phyloP scores from a whole-genome alignment of 2,329 filamentous ascomycete species.

The Neurospora sp. region DNA sequence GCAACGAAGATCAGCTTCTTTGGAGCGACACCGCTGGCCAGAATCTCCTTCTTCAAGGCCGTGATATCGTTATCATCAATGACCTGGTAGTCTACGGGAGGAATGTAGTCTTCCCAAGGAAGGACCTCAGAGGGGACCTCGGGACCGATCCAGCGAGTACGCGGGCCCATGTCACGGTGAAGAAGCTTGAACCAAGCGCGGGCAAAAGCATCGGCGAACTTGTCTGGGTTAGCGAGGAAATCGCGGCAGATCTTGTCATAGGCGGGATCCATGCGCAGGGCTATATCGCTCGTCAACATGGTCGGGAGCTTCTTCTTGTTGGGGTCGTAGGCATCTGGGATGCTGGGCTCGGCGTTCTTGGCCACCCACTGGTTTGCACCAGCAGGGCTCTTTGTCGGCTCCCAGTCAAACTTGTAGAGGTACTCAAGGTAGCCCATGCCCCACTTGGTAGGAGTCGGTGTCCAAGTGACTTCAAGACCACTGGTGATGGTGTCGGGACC shows the following conservation, averaged over 20 bases:
- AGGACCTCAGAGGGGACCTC: conserved; percentile 60
- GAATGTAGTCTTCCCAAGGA: conserved; percentile 68
- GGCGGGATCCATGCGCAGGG: conserved; percentile 58
- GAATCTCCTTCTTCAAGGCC: conserved; percentile 58
- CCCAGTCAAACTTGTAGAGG: conserved; percentile 71
- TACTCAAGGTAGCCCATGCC: conserved; percentile 66
- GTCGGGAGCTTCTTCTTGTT: conserved; percentile 63
- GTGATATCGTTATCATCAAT: conserved; percentile 54
- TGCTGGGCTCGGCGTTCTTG: conserved; percentile 54
- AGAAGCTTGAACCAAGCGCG: conserved; percentile 77
- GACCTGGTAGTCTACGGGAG: conserved; percentile 43
- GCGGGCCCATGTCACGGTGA: conserved; percentile 69
- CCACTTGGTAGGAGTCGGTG: conserved; percentile 65
- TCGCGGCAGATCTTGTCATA: conserved; percentile 69
- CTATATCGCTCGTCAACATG: conserved; percentile 68
- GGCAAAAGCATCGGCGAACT: conserved; percentile 59
- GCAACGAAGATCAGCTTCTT: conserved; percentile 55
- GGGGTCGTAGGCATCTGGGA: conserved; percentile 61
- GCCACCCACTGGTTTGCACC: conserved; percentile 71
- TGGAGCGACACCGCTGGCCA: conserved; percentile 49
- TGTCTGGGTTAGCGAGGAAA: conserved; percentile 57
- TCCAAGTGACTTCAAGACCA: conserved; percentile 73
- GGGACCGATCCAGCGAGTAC: conserved; percentile 60
- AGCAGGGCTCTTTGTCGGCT: conserved; percentile 62
- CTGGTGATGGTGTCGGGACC: conserved; percentile 66